Base-by-base conservation (phyloP, 768 basidiomycete species). In the Strobilomyces confusus region DNA sequence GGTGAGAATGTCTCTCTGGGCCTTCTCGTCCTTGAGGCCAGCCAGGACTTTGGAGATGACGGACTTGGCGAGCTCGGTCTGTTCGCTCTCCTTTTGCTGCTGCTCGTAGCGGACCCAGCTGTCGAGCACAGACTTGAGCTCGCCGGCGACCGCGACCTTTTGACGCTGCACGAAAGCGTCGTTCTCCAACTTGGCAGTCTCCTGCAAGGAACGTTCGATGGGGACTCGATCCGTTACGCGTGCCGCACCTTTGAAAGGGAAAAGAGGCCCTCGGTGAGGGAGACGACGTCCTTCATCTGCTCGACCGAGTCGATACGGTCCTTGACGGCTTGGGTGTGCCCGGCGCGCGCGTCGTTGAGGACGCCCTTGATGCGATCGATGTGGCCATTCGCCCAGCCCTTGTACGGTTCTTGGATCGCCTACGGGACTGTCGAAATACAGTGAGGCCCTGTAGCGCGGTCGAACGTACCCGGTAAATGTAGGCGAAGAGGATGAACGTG, bases 91-190 rank as follows among this genome's bases (percentile, higher is more conserved):
- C 79, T 97, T 93, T 68, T 84, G 79, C 70, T 95, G 92, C 69
- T 97, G 95, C 78, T 98, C 95, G 74, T 86, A 94, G 69, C 97
- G 89, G 52, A 94, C 95, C 95, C 95, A 97, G 70, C 89, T 91
- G 78, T 98, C 97, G 52, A 99, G 83, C 37, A 98, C 95, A 29
- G 86, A 64, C 76, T 98, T 98, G 67, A 98, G 76, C 76, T 99
- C 97, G 41, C 88, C 58, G 29, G 94, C 84, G 66, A 98, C 75
- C 40, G 82, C 84, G 54, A 87, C 84, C 72, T 92, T 88, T 77
- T 99, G 97, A 63, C 84, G 81, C 68, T 92, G 90, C 43, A 88
- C 84, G 64, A 98, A 99, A 53, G 89, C 85, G 63, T 90, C 85
- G 55, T 86, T 78, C 75, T 99, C 97, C 63, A 97, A 78, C 63